Conservation (phyloP, 257 asterid genomes). For the Petunia secreta region DNA sequence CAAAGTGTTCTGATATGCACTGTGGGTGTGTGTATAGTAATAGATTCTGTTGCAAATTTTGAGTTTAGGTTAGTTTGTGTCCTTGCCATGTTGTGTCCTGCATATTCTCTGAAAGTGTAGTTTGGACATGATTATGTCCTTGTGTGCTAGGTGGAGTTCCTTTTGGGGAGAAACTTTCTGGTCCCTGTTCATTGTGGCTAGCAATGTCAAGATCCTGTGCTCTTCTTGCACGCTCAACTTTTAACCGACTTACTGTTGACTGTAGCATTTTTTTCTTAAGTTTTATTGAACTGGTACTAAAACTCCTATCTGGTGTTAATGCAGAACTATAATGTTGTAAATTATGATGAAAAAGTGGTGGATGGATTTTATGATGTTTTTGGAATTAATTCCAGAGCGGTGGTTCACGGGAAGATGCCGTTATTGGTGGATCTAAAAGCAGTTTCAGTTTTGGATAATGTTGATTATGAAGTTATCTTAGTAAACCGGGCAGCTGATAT, state of each 20-base stretch:
- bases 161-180: background rate
- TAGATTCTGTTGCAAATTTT: background rate
- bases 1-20: background rate
- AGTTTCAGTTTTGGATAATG: conserved; percentile 56
- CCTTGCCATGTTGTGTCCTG: background rate
- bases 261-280: background rate
- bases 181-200: background rate
- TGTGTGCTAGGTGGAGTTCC: background rate
- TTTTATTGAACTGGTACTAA: conserved; percentile 19
- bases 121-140: conserved; percentile 6
- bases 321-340: conserved; percentile 88
- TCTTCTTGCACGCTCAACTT: background rate
- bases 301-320: conserved; percentile 33
- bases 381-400: conserved; percentile 68
- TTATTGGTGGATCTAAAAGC: conserved; percentile 71
- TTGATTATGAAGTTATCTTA: conserved; percentile 75
- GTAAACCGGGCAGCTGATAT: conserved; percentile 72
- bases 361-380: conserved; percentile 96
- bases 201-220: background rate
- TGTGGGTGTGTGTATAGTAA: background rate
- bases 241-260: background rate
- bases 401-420: conserved; percentile 75
- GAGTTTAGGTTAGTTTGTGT: background rate
- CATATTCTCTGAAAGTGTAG: background rate
- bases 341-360: conserved; percentile 83